phyloP scores from a whole-genome alignment of 768 basidiomycete genomes.

The Boletales sp. region DNA sequence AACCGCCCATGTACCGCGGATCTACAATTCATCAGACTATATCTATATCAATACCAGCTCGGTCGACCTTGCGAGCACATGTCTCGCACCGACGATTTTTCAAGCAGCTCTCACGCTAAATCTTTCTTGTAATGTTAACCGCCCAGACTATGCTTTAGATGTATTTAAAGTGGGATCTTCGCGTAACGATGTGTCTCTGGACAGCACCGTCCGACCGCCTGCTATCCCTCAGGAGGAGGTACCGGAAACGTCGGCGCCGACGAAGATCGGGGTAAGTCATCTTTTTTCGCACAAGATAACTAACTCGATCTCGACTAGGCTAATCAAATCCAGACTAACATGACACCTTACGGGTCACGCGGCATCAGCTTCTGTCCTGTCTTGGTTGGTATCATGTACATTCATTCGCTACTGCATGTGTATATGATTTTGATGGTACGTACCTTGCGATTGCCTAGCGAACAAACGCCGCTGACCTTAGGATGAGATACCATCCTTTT shows the following conservation, averaged over 20 bases:
- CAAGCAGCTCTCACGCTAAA: background rate
- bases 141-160: background rate
- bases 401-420: constrained; percentile 14
- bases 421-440: constrained; percentile 25
- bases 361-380: constrained; percentile 22
- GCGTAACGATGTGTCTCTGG: background rate
- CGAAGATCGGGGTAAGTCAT: background rate
- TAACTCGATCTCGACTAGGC: constrained; percentile 5
- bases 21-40: background rate
- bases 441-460: background rate
- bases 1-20: background rate
- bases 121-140: constrained; percentile 1
- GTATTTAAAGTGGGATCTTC: background rate
- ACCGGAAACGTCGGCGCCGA: background rate
- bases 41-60: no score
- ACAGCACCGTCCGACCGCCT: constrained; percentile 1
- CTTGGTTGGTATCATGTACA: constrained; percentile 9
- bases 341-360: constrained; percentile 5
- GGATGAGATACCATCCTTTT: constrained; percentile 16
- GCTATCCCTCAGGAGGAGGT: background rate
- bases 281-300: background rate
- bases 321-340: background rate
- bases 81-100: constrained; percentile 2
- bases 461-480: background rate
- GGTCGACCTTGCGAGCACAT: constrained; percentile 1